Conservation (phyloP, 2,329 filamentous ascomycete genomes). For the Sclerotinia spermophila region DNA sequence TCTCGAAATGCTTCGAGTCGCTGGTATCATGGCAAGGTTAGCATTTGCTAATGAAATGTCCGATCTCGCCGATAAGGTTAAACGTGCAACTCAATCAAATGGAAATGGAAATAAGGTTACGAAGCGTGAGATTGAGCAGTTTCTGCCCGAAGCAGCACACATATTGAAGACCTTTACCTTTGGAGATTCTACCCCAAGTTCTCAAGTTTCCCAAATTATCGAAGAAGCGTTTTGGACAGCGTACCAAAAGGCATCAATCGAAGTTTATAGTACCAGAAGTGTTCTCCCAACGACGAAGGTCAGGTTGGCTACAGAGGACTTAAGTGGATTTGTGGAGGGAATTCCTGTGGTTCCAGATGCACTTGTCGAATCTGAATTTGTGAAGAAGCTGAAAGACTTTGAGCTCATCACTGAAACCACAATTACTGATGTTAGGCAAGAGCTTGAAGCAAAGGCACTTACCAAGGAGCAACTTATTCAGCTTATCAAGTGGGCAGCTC, state of each 20-base stretch:
- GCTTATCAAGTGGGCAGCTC: slow-evolving; percentile 80
- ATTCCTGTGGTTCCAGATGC: slow-evolving; percentile 82
- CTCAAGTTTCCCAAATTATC: slow-evolving; percentile 77
- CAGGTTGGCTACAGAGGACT: slow-evolving; percentile 65
- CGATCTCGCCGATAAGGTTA: slow-evolving; percentile 62
- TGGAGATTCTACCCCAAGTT: slow-evolving; percentile 82
- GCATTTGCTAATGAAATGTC: slow-evolving; percentile 86
- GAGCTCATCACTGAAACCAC: slow-evolving; percentile 86
- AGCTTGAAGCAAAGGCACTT: slow-evolving; percentile 78
- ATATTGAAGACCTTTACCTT: slow-evolving; percentile 85
- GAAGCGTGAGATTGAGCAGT: slow-evolving; percentile 59
- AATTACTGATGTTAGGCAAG: slow-evolving; percentile 76
- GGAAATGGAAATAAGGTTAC: slow-evolving; percentile 50
- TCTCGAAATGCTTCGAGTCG: slow-evolving; percentile 82
- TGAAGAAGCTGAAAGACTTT: slow-evolving; percentile 76
- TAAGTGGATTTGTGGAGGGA: slow-evolving; percentile 73
- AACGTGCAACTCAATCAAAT: slow-evolving; percentile 42
- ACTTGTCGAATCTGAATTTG: slow-evolving; percentile 69
- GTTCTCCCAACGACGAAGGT: slow-evolving; percentile 81
- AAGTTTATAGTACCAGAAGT: slow-evolving; percentile 83
- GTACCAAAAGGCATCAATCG: slow-evolving; percentile 75
- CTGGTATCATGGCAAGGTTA: slow-evolving; percentile 84
- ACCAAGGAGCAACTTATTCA: slow-evolving; percentile 72
- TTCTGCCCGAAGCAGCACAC: slow-evolving; percentile 77
- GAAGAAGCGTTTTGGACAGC: slow-evolving; percentile 97